Base-by-base conservation (phyloP, 2,329 filamentous ascomycete genomes). In the Clarireedia monteithiana region DNA sequence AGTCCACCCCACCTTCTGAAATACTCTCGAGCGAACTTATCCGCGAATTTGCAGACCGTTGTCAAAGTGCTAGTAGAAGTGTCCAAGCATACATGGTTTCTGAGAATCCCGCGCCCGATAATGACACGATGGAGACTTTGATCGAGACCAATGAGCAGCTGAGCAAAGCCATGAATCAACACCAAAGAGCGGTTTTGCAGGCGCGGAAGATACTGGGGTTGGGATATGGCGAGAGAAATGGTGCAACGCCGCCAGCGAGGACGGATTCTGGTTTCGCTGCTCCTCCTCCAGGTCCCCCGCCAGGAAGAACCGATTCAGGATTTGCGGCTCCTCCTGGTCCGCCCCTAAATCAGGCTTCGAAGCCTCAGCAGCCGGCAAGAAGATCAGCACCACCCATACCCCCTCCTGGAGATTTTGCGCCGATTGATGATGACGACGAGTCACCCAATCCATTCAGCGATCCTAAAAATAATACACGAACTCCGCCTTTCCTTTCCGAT, bases 101-200 rank as follows among this genome's bases (percentile, higher is more conserved):
- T 48, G 84, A 87, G 56, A 81, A 89, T 68, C 91, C 92, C 0
- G 69, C 82, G 1, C 91, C 92, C 0, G 94, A 97, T 70, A 92
- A 96, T 66, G 87, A 96, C 63, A 97, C 92, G 1, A 90, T 97
- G 81, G 84, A 94, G 68, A 91, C 84, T 14, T 75, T 99, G 59
- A 96, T 99, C 66, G 91, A 96, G 71, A 94, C 90, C 14, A 96
- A 95, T 69, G 94, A 97, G 71, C 88, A 92, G 68, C 77, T 99
- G 30, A 88, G 89, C 59, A 82, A 88, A 46, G 86, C 91, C 0
- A 77, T 92, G 42, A 94, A 84, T 61, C 85, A 90, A 68, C 89
- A 96, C 70, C 89, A 95, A 71, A 84, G 91, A 54, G 86, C 90
- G 9, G 75, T 95, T 42, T 72, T 86, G n/a, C 78, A 77, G 57